Conservation (phyloP, 306 rosid species). For the Purshia tridentata region DNA sequence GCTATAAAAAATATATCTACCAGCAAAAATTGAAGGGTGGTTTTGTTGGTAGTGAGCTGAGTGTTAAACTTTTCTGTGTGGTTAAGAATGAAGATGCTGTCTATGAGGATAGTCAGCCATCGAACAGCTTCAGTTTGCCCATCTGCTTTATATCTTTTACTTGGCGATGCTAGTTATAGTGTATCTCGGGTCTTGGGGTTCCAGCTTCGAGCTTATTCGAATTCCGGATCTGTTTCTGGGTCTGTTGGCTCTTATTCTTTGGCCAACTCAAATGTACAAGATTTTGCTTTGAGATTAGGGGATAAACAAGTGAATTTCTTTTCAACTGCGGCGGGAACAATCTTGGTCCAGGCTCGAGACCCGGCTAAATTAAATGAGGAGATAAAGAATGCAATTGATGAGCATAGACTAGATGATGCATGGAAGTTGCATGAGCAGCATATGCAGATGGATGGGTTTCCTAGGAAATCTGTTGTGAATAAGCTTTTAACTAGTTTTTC, state of each 20-base stretch:
- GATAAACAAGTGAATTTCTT: not conserved
- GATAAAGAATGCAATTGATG: constrained; percentile 53
- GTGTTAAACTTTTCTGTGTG: not conserved
- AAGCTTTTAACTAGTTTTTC: constrained; percentile 51
- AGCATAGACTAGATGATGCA: constrained; percentile 47
- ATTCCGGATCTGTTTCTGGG: constrained; percentile 23
- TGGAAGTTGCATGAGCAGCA: constrained; percentile 80
- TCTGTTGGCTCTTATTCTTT: constrained; percentile 33
- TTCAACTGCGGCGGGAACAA: constrained; percentile 50
- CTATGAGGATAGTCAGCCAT: constrained; percentile 29
- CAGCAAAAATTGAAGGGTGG: not conserved
- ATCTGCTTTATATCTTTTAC: constrained; percentile 22
- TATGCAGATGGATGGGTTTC: constrained; percentile 77
- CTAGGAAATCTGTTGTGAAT: constrained; percentile 68
- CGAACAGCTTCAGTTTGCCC: constrained; percentile 23
- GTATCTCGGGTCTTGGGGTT: constrained; percentile 15
- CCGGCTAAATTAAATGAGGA: constrained; percentile 58
- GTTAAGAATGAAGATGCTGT: constrained; percentile 29
- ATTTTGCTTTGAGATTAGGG: constrained; percentile 21
- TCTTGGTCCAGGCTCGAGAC: constrained; percentile 79
- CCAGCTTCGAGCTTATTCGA: constrained; percentile 20
- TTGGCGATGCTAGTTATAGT: constrained; percentile 27
- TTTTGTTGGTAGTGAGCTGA: not conserved
- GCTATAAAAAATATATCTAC: not conserved
- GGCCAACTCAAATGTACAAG: constrained; percentile 23